Evolutionary conservation across 805 yeast species (phyloP).

Genomic region (Kuraishia cidri): DNA sequence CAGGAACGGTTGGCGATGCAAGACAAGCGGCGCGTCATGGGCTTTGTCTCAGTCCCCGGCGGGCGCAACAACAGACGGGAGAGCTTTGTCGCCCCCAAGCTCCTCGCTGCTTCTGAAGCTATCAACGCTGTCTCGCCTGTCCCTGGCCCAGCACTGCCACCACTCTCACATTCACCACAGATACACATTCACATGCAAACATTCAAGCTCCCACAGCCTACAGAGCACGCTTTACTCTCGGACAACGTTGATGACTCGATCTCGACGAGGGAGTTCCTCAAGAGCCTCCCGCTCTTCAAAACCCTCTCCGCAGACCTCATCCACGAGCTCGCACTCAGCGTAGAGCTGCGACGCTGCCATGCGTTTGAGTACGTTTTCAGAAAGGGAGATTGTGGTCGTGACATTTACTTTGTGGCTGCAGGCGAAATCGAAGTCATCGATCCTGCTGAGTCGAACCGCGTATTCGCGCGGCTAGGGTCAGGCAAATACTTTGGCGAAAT

Average conservation of each 20-base stretch:
- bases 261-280: constrained; percentile 48
- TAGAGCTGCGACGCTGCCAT: constrained; percentile 41
- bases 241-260: constrained; percentile 44
- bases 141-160: constrained; percentile 33
- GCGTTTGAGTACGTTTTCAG: constrained; percentile 54
- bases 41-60: constrained; percentile 14
- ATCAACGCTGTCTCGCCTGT: constrained; percentile 22
- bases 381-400: constrained; percentile 53
- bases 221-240: background rate
- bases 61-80: constrained; percentile 3
- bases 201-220: background rate
- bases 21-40: constrained; percentile 46
- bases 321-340: constrained; percentile 56
- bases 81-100: constrained; percentile 1
- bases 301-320: constrained; percentile 48
- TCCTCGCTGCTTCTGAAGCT: constrained; percentile 14
- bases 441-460: constrained; percentile 25
- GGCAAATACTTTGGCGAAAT: constrained; percentile 74
- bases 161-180: constrained; percentile 7
- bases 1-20: constrained; percentile 69
- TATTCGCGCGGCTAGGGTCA: constrained; percentile 48
- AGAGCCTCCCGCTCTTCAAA: constrained; percentile 49
- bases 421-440: constrained; percentile 68
- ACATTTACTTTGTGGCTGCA: constrained; percentile 54
- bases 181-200: background rate